These are phyloP conservation scores for Hypsizygus marmoreus DNA, from an alignment of 768 basidiomycete genomes.

Conservation along the genomic window DNA sequence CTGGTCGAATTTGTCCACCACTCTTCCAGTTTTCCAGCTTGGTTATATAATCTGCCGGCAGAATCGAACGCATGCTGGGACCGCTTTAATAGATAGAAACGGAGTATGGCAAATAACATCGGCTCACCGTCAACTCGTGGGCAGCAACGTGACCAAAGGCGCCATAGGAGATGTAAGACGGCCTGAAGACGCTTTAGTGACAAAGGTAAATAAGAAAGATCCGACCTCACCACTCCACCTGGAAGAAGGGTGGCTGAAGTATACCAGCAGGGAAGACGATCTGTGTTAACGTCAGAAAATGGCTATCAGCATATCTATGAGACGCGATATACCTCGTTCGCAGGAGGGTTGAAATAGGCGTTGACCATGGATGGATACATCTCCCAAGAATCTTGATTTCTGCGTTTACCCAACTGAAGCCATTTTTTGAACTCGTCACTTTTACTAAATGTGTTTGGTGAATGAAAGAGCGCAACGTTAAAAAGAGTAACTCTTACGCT, in stretches of 20 bases:
- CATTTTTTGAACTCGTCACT: conserved; percentile 70
- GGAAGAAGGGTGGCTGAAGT: conserved; percentile 90
- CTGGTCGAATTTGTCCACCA: conserved; percentile 95
- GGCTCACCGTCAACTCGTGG: conserved; percentile 83
- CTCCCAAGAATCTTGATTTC: conserved; percentile 80
- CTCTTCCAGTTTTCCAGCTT: conserved; percentile 80
- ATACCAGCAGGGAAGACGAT: conserved; percentile 98
- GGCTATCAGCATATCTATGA: not conserved
- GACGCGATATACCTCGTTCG: conserved; percentile 67
- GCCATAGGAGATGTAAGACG: conserved; percentile 86
- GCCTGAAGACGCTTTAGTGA: conserved; percentile 50
- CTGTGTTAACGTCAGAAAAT: conserved; percentile 31
- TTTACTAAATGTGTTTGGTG: conserved; percentile 35
- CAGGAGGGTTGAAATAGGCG: conserved; percentile 86
- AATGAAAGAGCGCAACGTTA: not conserved
- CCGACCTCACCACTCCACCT: conserved; percentile 72
- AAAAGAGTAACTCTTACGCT: conserved; percentile 33
- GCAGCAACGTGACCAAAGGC: conserved; percentile 91
- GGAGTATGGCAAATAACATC: not conserved
- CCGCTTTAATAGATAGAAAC: not conserved
- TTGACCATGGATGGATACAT: conserved; percentile 88
- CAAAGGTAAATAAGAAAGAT: not conserved
- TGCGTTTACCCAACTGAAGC: conserved; percentile 66
- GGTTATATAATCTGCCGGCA: conserved; percentile 87
- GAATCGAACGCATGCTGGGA: conserved; percentile 87